Base-by-base conservation (phyloP, 139 green algal genomes). In the Chlamydomonas urium region DNA sequence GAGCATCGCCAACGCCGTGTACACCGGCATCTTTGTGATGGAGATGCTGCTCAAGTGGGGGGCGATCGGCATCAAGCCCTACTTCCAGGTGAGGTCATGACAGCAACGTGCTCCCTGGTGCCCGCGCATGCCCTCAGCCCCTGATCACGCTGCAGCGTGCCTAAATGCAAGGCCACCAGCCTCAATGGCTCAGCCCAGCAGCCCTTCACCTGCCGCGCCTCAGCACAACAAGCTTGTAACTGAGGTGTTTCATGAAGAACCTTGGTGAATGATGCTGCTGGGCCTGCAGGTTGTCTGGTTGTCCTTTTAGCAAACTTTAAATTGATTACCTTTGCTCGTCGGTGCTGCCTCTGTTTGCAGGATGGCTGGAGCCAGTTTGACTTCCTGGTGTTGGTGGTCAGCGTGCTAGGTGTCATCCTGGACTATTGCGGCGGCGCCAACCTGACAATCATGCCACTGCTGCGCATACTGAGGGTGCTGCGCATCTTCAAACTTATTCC, bases 341-440 rank as follows among this genome's bases (percentile, higher is more conserved):
- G n/a, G n/a, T n/a, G n/a, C n/a, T n/a, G n/a, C n/a, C n/a, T n/a
- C n/a, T n/a, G n/a, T n/a, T n/a, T n/a, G 23, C 65, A 81, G 48
- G 81, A 90, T 62, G 36, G 5, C 29, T 93, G 90, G 90, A 90
- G 90, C 79, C 48, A 65, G 29, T 93, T 93, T 73, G 90, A 93
- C 56, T 78, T 89, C 65, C 21, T 83, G 19, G 81, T 93, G 3
- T 82, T 88, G 26, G 26, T 57, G 2, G 56, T 86, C 36, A 83
- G 75, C n/a, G 53, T 86, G 4, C 21, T 70, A 34, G 71, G 75
- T 19, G 75, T 83, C 4, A 38, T 77, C 31, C 32, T 90, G 4
- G 80, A 85, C 35, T 66, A 82, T 31, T 26, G 23, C 35, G 73
- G 75, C 10, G 31, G 72, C 1, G 29, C 66, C 1, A 65, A 86